Conservation (phyloP, 495 filamentous ascomycete species). For the Hyaloscypha variabilis region DNA sequence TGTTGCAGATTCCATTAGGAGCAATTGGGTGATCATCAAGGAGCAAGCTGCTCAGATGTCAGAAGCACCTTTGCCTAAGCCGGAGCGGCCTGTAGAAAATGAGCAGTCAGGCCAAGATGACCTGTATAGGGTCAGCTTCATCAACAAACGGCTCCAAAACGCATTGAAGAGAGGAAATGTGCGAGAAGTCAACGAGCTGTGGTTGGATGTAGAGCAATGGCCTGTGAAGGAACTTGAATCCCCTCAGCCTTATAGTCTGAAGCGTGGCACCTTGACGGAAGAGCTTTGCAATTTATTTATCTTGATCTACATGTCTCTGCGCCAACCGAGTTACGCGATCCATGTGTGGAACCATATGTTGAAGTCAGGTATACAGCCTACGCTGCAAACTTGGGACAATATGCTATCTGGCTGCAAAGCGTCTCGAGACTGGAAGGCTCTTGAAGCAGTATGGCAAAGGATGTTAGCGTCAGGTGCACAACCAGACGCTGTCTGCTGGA, state of each 20-base stretch:
- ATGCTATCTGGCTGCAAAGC: conserved; percentile 63
- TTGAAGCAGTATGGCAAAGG: conserved; percentile 61
- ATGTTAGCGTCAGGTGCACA: conserved; percentile 51
- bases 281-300: conserved; percentile 60
- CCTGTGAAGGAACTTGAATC: conserved; percentile 8
- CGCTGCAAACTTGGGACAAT: conserved; percentile 58
- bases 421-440: conserved; percentile 46
- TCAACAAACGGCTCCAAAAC: conserved; percentile 23
- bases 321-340: conserved; percentile 49
- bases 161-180: conserved; percentile 19
- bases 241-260: background rate
- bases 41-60: background rate
- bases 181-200: conserved; percentile 22
- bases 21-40: background rate
- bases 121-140: background rate
- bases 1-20: conserved; percentile 2
- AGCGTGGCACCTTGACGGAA: conserved; percentile 15
- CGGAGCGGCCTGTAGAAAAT: background rate
- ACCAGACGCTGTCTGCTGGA: conserved; percentile 63
- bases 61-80: background rate
- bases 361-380: conserved; percentile 49
- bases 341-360: conserved; percentile 64
- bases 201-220: conserved; percentile 20
- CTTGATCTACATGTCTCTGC: conserved; percentile 48
- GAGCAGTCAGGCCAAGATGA: background rate